Base-by-base conservation (phyloP, 805 yeast genomes). In the Metschnikowia shivogae region DNA sequence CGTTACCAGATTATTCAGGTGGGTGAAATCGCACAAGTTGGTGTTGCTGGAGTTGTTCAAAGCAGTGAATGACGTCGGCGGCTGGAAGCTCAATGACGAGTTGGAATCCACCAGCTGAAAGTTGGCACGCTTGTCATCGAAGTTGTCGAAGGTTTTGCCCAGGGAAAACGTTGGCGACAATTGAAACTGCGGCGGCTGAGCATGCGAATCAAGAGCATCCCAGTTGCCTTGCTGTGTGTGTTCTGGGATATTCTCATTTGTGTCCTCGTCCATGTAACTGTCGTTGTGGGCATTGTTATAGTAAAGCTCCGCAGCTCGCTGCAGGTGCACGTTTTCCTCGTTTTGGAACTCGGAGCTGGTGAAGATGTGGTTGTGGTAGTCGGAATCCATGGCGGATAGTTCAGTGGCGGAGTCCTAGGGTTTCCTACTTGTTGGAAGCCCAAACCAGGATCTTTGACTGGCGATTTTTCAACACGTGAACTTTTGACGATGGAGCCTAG, bases 251-350 rank as follows among this genome's bases (percentile, higher is more conserved):
- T 54, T 47, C n/a, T 55, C 54, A 22, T 59, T 50, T 24, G 62
- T 56, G 49, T 68, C 76, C 39, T 69, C 73, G 19, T 70, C 74
- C 75, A 70, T 70, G 49, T 57, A 69, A 49, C 68, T 61, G 43
- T 59, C 68, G 26, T 59, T 62, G 26, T 39, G 42, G 20, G 22
- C 42, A 14, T 39, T 30, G 27, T 11, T 10, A 24, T 38, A 39
- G 4, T 39, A 29, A 10, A 39, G 36, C 22, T 30, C 29, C 14
- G 42, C 29, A 26, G 27, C 13, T 9, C 27, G 35, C 19, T 39
- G 42, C 34, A 22, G 42, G 22, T 33, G 42, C 31, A 30, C 28
- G 2, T 14, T 35, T 5, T 39, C 42, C 11, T 31, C 42, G 29
- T 20, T 20, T 11, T 19, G 42, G 22, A 32, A 31, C 12, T 32